Evolutionary conservation across 345 rosid species (phyloP).

Genomic region (Rhizophora mangle): DNA sequence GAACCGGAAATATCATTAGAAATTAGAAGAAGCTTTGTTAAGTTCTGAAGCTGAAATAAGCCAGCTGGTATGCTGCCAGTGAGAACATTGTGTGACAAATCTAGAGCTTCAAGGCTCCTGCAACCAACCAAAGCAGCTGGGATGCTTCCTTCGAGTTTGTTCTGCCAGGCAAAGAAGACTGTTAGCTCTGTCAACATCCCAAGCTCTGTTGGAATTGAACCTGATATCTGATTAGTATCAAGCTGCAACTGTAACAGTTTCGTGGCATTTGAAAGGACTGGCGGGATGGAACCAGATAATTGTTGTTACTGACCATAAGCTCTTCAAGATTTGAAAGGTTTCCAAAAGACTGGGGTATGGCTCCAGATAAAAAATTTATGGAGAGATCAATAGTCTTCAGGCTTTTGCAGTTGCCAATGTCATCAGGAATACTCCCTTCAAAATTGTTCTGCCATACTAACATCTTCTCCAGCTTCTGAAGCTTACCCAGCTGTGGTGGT

Average conservation of each 20-base stretch:
- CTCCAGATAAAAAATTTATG: constrained; percentile 69
- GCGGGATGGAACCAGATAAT: constrained; percentile 77
- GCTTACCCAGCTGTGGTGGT: constrained; percentile 69
- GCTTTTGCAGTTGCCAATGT: constrained; percentile 69
- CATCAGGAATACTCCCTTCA: constrained; percentile 74
- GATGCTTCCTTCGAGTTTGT: constrained; percentile 90
- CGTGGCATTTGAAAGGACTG: constrained; percentile 57
- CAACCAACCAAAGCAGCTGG: constrained; percentile 65
- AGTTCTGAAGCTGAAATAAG: constrained; percentile 67
- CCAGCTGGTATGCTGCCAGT: constrained; percentile 73
- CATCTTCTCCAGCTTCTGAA: constrained; percentile 61
- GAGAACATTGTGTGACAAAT: constrained; percentile 74
- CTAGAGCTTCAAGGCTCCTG: constrained; percentile 61
- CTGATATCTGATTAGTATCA: constrained; percentile 77
- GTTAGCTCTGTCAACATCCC: constrained; percentile 58
- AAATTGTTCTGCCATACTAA: constrained; percentile 80
- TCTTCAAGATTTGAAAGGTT: constrained; percentile 57
- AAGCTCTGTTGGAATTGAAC: constrained; percentile 73
- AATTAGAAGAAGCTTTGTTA: constrained; percentile 71
- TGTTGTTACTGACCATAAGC: constrained; percentile 86
- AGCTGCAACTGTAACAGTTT: constrained; percentile 75
- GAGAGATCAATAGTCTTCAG: constrained; percentile 75
- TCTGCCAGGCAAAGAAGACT: constrained; percentile 85
- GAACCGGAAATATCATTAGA: constrained; percentile 67
- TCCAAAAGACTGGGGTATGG: constrained; percentile 63